Evolutionary conservation across 768 basidiomycete genomes (phyloP).

Genomic region (Inosperma sp.): DNA sequence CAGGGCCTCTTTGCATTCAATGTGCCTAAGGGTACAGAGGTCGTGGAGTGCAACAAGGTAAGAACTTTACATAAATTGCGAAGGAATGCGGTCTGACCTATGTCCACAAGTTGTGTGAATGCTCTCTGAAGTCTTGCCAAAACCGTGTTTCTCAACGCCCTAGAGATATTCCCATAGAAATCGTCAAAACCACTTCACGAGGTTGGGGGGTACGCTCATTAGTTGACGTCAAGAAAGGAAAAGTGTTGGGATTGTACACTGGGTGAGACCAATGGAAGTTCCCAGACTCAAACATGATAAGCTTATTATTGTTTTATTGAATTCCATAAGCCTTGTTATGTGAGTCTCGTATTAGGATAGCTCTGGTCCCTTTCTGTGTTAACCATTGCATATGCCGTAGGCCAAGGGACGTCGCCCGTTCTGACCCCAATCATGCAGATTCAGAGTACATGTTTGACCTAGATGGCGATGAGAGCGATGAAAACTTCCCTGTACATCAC

Average conservation of each 20-base stretch:
- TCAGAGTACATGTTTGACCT: slow-evolving; percentile 49
- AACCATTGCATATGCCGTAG: slow-evolving; percentile 7
- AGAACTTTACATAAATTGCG: slow-evolving; percentile 4
- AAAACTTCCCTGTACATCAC: slow-evolving; percentile 20
- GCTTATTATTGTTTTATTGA: not conserved
- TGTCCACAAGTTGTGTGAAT: slow-evolving; percentile 40
- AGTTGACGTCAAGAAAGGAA: slow-evolving; percentile 41
- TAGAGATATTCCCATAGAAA: slow-evolving; percentile 51
- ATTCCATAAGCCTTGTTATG: slow-evolving; percentile 34
- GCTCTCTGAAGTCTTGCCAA: slow-evolving; percentile 36
- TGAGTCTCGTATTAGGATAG: slow-evolving; percentile 22
- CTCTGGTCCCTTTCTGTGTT: not conserved
- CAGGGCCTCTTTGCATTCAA: slow-evolving; percentile 51
- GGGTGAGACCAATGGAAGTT: slow-evolving; percentile 41
- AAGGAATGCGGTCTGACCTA: not conserved
- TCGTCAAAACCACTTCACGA: slow-evolving; percentile 57
- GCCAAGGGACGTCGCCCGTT: slow-evolving; percentile 1
- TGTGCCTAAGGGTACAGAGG: slow-evolving; percentile 40
- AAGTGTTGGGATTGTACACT: slow-evolving; percentile 63
- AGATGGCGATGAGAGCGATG: slow-evolving; percentile 47
- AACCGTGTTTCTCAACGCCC: slow-evolving; percentile 63
- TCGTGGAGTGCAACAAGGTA: slow-evolving; percentile 66
- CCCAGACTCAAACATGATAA: not conserved
- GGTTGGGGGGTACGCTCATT: slow-evolving; percentile 67
- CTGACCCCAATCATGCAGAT: not conserved